Evolutionary conservation across 2,329 filamentous ascomycete species (phyloP), one percentile per base, ranked within the genome.

Genomic region (Coniochaeta sp.): DNA sequence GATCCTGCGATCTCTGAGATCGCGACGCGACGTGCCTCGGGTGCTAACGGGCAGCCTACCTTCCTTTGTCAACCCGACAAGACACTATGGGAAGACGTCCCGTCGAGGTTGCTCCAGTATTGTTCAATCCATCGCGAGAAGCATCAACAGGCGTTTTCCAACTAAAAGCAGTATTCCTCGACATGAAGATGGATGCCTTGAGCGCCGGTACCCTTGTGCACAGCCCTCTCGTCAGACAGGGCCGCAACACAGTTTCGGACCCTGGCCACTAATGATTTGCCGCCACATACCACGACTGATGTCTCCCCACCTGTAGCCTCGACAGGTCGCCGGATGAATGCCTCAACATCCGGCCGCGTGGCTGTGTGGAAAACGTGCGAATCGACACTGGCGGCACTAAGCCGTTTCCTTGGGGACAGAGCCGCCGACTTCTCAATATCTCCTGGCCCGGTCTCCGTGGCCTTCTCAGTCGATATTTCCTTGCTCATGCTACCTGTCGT

Each of bases 171-270:
- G 40, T 86, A 87, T 68, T 87, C 83, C 64, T 87, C 84, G 0
- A 82, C 82, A 67, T 84, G 79, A 60, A 87, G 66, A 67, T 81
- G 79, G 44, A 87, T 86, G 0, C 84, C 84, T 67, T 87, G 84
- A 0, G 84, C 84, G 1, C 82, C 84, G 0, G 83, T 86, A 6
- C 84, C 84, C 69, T 87, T 87, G 67, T 87, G 84, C 24, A 87
- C 84, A 0, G 81, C 84, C 44, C 84, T 73, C 71, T 87, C 84
- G 65, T 87, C 83, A 59, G 82, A 84, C 62, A 87, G 63, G 33
- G 71, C 72, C 1, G 80, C 79, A 2, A 87, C 82, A 60, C 76
- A 79, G 64, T 84, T 86, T 60, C 84, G 74, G 16, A 82, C 79
- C 54, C 72, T 72, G 2, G 81, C 74, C 1, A 84, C 82, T 26